Evolutionary conservation across 2,329 filamentous ascomycete genomes (phyloP).

Genomic region (Corynespora cassiicola): DNA sequence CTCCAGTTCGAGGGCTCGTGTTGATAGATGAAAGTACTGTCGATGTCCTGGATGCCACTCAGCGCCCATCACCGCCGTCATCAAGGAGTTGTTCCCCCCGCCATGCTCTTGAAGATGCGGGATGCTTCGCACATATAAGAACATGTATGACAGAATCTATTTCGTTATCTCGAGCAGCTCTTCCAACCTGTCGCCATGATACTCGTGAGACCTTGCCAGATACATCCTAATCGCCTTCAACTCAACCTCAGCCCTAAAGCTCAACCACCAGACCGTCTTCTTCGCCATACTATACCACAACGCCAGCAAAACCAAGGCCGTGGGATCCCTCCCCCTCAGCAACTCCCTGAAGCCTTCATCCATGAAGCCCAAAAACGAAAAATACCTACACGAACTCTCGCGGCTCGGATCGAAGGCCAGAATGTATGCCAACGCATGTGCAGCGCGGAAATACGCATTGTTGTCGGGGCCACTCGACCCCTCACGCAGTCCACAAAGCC

Average conservation of each 20-base stretch:
- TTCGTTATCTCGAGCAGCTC: too few relatives aligned
- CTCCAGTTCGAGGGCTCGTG: neutral
- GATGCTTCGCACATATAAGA: too few relatives aligned
- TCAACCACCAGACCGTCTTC: slow-evolving; percentile 5
- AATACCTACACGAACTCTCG: slow-evolving; percentile 20
- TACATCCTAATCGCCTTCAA: slow-evolving; percentile 1
- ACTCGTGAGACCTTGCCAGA: too few relatives aligned
- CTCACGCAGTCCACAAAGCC: too few relatives aligned
- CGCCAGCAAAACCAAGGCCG: slow-evolving; percentile 58
- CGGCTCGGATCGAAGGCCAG: slow-evolving; percentile 40
- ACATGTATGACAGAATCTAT: too few relatives aligned
- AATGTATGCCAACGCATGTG: slow-evolving; percentile 41
- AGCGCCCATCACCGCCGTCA: slow-evolving; percentile 21
- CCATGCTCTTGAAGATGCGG: too few relatives aligned
- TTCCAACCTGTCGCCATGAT: too few relatives aligned
- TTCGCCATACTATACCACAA: slow-evolving; percentile 58
- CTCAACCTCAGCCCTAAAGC: slow-evolving; percentile 3
- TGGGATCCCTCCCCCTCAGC: slow-evolving; percentile 55
- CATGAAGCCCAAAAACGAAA: neutral
- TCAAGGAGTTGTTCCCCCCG: slow-evolving; percentile 22
- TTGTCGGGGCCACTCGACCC: slow-evolving; percentile 22
- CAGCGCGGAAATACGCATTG: slow-evolving; percentile 24
- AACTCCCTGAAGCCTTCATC: slow-evolving; percentile 50
- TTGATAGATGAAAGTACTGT: slow-evolving; percentile 10
- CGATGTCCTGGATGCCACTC: slow-evolving; percentile 30